Percentiles rank a stretch among this genome's conserved stretches.
phyloP scores from a whole-genome alignment of 306 rosid species.

The Trifolium fragiferum region DNA sequence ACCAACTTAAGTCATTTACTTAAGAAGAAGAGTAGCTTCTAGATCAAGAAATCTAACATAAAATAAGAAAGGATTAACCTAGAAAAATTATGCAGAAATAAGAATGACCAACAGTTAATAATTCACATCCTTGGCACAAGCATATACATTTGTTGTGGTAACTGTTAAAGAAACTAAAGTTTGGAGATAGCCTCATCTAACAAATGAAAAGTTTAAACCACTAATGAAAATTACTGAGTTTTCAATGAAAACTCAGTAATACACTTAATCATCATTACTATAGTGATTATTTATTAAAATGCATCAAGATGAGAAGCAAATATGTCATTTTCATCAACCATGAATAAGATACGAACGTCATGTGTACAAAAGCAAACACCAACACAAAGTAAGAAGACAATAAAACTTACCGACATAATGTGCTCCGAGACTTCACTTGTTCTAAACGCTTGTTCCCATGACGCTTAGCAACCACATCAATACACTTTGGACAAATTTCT shows the following conservation, averaged over 20 bases:
- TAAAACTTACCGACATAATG: conserved; percentile 88
- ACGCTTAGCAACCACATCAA: no score
- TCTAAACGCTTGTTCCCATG: no score
- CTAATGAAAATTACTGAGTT: no score
- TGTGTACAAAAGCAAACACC: conserved; percentile 12
- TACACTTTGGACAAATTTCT: no score
- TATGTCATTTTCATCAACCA: conserved; percentile 32
- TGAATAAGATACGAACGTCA: conserved; percentile 35
- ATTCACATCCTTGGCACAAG: background rate
- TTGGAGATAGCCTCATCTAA: conserved; percentile 15
- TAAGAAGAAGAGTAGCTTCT: conserved; percentile 8
- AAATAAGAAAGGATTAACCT: background rate
- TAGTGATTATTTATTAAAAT: conserved; percentile 20
- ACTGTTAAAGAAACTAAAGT: conserved; percentile 9
- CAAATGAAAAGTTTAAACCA: conserved; percentile 15
- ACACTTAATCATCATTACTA: background rate
- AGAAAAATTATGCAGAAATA: conserved; percentile 18
- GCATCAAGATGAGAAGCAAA: conserved; percentile 25
- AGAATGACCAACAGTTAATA: conserved; percentile 11
- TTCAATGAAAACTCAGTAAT: background rate
- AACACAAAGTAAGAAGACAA: conserved; percentile 33
- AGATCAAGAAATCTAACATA: conserved; percentile 29
- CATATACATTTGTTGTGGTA: background rate
- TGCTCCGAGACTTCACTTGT: conserved; percentile 94
- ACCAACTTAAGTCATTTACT: conserved; percentile 4